These are phyloP conservation scores for Setaria italica DNA, from an alignment of 202 grass and related monocot species.

Conservation along the genomic window DNA sequence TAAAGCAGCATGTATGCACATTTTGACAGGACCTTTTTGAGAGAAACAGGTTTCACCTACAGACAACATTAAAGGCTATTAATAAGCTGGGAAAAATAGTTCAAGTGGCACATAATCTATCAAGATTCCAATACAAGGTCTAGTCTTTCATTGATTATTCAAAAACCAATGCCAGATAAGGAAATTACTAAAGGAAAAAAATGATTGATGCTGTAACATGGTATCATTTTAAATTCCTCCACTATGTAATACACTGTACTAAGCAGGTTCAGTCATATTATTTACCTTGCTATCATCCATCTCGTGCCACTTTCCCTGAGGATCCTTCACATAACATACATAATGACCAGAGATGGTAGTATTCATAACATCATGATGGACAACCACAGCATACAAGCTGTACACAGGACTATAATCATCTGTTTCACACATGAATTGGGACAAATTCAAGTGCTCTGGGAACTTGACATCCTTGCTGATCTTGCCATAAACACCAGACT, in stretches of 20 bases:
- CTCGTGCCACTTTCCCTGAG: conserved; percentile 79
- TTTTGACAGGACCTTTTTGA: conserved; percentile 63
- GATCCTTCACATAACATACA: conserved; percentile 88
- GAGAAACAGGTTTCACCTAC: conserved; percentile 75
- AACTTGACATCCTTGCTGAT: conserved; percentile 78
- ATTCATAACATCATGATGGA: conserved; percentile 77
- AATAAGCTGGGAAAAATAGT: conserved; percentile 25
- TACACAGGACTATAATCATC: conserved; percentile 83
- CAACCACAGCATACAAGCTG: conserved; percentile 86
- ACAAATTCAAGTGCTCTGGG: conserved; percentile 70
- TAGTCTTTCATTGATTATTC: conserved; percentile 5
- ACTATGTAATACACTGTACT: conserved; percentile 18
- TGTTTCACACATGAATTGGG: conserved; percentile 72
- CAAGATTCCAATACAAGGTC: conserved; percentile 16
- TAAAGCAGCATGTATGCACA: conserved; percentile 96
- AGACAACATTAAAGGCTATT: conserved; percentile 28
- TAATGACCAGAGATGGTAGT: conserved; percentile 84
- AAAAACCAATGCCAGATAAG: conserved; percentile 27
- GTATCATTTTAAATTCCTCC: conserved; percentile 24
- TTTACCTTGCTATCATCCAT: conserved; percentile 82
- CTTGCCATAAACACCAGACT: conserved; percentile 85
- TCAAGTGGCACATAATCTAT: conserved; percentile 16
- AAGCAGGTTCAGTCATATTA: conserved; percentile 25
- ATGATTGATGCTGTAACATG: neutral
- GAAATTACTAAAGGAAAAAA: conserved; percentile 5